Evolutionary conservation across 495 filamentous ascomycete genomes (phyloP), one percentile per base, ranked within the genome.

Genomic region (Rusavskia elegans): DNA sequence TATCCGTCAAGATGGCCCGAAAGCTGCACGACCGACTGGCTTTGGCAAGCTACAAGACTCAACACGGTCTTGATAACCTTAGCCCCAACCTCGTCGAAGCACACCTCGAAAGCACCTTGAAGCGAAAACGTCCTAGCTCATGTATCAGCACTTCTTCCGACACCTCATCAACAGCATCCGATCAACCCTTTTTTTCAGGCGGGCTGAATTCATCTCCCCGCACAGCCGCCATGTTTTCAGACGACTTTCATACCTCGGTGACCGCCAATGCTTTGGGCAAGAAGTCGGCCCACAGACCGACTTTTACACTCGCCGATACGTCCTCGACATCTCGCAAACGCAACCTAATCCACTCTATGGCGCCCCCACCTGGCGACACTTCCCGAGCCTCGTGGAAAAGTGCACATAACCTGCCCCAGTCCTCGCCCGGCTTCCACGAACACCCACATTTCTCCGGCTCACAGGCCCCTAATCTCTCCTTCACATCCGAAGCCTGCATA

Each of bases 1-100:
- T 8, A 23, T 23, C 40, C 14, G 16, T 39, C 38, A 56, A 98
- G 92, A 92, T 97, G 68, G 92, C 88, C 51, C 73, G 89, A 66
- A 83, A 81, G 61, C 72, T 99, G 35, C 87, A 95, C 66, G 85
- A 93, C 70, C 87, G 90, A 42, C 76, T 99, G 35, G 90, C 93
- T 57, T 77, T 97, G 49, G 92, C 92, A 63, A 89, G 86, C 70
- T 88, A 95, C 78, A 99, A 96, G 70, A 86, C 89, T 50, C 85
- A 90, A 66, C 81, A 95, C 67, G 90, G 90, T 55, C 83, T 82
- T 76, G 80, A 89, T 64, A 77, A 85, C 65, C 74, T 88, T 51
- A 79, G 81, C 38, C 74, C 89, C 49, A 83, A 84, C 58, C 77
- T 64, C 21, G 83, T 90, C 62, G 86, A 85, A 65, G 79, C 79